phyloP scores from a whole-genome alignment of 768 basidiomycete species.

The Ephemerocybe angulata region DNA sequence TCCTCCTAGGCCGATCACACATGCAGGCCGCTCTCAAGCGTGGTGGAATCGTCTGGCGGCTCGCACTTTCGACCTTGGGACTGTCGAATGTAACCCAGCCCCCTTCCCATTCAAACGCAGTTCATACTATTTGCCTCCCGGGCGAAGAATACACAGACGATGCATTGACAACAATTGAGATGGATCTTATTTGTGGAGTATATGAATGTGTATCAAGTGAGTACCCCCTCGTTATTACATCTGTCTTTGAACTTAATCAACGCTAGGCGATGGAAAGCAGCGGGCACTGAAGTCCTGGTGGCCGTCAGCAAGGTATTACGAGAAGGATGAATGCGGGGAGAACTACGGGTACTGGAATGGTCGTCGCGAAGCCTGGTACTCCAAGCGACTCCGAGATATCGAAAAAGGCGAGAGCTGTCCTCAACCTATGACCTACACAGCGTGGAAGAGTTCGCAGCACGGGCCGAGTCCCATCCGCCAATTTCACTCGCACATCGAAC shows the following conservation, averaged over 20 bases:
- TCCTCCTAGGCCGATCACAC: not conserved
- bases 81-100: not conserved
- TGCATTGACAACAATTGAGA: not conserved
- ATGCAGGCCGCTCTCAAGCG: not conserved
- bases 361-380: not conserved
- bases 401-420: not conserved
- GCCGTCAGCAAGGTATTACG: not conserved
- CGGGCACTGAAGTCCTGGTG: conserved; percentile 1
- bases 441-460: not conserved
- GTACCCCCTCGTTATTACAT: not conserved
- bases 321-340: conserved; percentile 3
- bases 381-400: not conserved
- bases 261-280: not conserved
- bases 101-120: not conserved
- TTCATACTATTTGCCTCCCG: not conserved
- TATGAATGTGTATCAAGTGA: conserved; percentile 3
- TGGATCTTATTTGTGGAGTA: not conserved
- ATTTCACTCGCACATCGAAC: not conserved
- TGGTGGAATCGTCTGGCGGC: conserved; percentile 5
- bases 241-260: not conserved
- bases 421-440: not conserved
- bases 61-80: not conserved
- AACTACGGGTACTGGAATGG: not conserved
- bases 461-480: not conserved
- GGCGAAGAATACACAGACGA: not conserved